A percentile compares a stretch with the other conserved stretches of the same genome.
These are phyloP conservation scores for Phycomyces nitens DNA, from an alignment of 192 early-diverging fungal species.

Conservation along the genomic window DNA sequence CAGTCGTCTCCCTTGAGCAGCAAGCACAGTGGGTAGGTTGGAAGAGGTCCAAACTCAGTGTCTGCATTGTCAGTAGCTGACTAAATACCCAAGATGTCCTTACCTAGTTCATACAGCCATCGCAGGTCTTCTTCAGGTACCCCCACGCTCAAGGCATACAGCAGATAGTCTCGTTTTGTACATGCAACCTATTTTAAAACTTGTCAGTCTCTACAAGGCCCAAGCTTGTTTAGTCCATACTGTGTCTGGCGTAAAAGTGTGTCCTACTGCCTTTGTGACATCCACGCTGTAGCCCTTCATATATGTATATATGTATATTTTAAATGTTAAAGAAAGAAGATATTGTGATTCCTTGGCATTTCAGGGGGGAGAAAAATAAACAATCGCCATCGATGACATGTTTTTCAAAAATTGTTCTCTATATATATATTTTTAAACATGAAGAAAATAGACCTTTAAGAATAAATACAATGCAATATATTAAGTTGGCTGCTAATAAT, in stretches of 20 bases:
- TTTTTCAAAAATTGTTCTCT: too few species aligned
- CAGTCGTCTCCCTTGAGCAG: constrained; percentile 45
- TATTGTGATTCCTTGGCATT: too few species aligned
- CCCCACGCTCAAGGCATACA: constrained; percentile 68
- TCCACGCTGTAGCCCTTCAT: constrained; percentile 41
- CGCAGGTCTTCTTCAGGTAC: constrained; percentile 54
- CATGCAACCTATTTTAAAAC: constrained; percentile 12
- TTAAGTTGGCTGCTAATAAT: too few species aligned
- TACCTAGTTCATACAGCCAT: constrained; percentile 68
- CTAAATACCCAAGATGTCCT: neutral
- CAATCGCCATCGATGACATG: too few species aligned
- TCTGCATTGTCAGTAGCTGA: constrained; percentile 9
- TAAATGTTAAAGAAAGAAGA: too few species aligned
- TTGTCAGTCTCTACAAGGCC: neutral
- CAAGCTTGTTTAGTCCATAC: constrained; percentile 35
- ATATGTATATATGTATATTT: too few species aligned
- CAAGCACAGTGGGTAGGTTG: constrained; percentile 68
- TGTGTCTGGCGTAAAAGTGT: constrained; percentile 33
- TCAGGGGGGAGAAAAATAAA: too few species aligned
- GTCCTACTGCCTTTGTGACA: constrained; percentile 55
- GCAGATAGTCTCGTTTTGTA: constrained; percentile 61
- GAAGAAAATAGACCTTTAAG: too few species aligned
- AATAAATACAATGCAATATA: too few species aligned
- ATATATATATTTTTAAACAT: too few species aligned
- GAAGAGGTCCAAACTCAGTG: constrained; percentile 57